A percentile compares a stretch with the other conserved stretches of the same genome.
These are phyloP conservation scores for Venturia asperata DNA, from an alignment of 2,329 filamentous ascomycete genomes.

Conservation along the genomic window DNA sequence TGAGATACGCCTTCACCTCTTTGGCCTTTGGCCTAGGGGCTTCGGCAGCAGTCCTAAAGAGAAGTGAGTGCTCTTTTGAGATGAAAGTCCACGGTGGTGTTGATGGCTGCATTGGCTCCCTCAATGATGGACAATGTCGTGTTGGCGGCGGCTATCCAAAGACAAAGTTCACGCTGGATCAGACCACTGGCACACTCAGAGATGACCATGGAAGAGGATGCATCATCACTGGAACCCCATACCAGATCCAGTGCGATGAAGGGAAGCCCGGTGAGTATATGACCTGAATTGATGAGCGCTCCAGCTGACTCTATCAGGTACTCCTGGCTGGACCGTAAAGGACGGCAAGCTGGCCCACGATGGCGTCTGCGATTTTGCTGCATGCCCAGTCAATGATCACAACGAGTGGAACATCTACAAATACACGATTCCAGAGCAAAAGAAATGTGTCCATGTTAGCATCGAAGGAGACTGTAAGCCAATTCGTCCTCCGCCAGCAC, in stretches of 20 bases:
- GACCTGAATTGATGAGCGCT: background rate
- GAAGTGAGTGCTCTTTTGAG: slow-evolving; percentile 42
- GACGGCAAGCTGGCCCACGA: slow-evolving; percentile 48
- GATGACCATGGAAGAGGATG: slow-evolving; percentile 54
- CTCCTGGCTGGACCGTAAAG: slow-evolving; percentile 50
- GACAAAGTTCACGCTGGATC: slow-evolving; percentile 49
- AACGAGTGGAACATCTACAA: slow-evolving; percentile 52
- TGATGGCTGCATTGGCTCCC: slow-evolving; percentile 51
- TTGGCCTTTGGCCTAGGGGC: slow-evolving; percentile 23
- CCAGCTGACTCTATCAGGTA: slow-evolving; percentile 27
- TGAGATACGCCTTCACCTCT: slow-evolving; percentile 24
- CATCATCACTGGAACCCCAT: slow-evolving; percentile 54
- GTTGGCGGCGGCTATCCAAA: slow-evolving; percentile 45
- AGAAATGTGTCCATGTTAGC: slow-evolving; percentile 45
- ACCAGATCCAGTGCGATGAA: slow-evolving; percentile 55
- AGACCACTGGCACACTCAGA: slow-evolving; percentile 44
- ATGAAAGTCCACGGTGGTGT: slow-evolving; percentile 44
- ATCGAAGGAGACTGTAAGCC: slow-evolving; percentile 31
- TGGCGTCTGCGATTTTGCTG: slow-evolving; percentile 49
- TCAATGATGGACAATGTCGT: slow-evolving; percentile 55
- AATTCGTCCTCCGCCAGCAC: background rate
- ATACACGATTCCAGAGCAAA: slow-evolving; percentile 34
- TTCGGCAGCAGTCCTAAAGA: slow-evolving; percentile 22
- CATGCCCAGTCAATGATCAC: slow-evolving; percentile 52
- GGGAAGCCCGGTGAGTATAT: slow-evolving; percentile 36